A percentile compares a stretch with the other conserved stretches of the same genome.
phyloP scores from a whole-genome alignment of 306 rosid species.

The Geum urbanum region DNA sequence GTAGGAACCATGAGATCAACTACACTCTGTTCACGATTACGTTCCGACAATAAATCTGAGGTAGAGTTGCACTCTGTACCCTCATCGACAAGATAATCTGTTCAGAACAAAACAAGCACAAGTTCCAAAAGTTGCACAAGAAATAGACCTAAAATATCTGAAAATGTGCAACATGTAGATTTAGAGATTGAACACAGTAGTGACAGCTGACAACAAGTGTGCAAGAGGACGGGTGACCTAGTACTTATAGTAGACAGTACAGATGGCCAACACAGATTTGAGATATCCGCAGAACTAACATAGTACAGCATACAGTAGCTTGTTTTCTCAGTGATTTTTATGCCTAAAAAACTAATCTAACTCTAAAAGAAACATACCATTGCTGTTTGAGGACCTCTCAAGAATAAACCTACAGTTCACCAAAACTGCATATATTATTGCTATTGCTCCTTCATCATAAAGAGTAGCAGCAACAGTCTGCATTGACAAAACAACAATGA shows the following conservation, averaged over 20 bases:
- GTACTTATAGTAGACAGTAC: neutral
- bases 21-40: constrained; percentile 75
- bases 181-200: constrained; percentile 1
- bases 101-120: constrained; percentile 31
- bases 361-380: constrained; percentile 44
- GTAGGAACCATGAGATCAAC: constrained; percentile 93
- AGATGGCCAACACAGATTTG: neutral
- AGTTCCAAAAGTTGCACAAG: constrained; percentile 13
- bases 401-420: constrained; percentile 90
- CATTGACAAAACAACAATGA: constrained; percentile 32
- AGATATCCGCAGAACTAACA: neutral
- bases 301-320: neutral
- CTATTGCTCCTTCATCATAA: constrained; percentile 85
- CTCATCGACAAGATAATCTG: constrained; percentile 99
- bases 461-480: constrained; percentile 78
- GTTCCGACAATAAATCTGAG: constrained; percentile 84
- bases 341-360: too few relatives aligned
- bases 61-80: constrained; percentile 92
- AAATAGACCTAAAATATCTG: constrained; percentile 14
- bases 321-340: neutral
- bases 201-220: neutral
- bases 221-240: neutral
- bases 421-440: constrained; percentile 73
- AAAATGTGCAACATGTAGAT: neutral
- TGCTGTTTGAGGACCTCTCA: constrained; percentile 86